Evolutionary conservation across 257 asterid genomes (phyloP).

Genomic region (Solanum appendiculatum): DNA sequence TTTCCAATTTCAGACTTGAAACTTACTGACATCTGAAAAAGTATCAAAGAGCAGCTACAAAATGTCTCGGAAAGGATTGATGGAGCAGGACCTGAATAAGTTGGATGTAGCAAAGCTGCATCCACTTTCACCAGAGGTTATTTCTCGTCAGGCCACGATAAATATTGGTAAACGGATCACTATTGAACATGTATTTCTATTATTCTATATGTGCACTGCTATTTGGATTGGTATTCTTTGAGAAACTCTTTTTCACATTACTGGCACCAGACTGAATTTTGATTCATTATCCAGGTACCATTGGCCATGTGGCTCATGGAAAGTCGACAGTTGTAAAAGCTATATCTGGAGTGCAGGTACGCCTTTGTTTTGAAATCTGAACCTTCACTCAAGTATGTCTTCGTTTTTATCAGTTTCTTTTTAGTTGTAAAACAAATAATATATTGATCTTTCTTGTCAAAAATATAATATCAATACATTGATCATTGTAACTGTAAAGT

Average conservation of each 20-base stretch:
- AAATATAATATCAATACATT: background rate
- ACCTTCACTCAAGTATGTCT: background rate
- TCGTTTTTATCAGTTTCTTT: background rate
- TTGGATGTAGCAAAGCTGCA: constrained; percentile 67
- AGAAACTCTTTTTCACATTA: background rate
- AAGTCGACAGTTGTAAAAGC: constrained; percentile 1
- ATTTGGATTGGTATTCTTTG: background rate
- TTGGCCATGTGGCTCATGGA: constrained; percentile 98
- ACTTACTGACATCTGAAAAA: background rate
- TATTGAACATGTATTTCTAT: background rate
- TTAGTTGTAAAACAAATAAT: background rate
- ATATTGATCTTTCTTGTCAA: background rate
- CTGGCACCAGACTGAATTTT: background rate
- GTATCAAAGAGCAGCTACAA: constrained; percentile 15
- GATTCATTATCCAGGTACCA: constrained; percentile 54
- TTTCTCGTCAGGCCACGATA: constrained; percentile 96
- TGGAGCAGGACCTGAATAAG: constrained; percentile 94
- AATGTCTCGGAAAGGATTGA: constrained; percentile 83
- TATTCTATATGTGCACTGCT: background rate
- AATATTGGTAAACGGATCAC: constrained; percentile 53
- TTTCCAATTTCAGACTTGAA: background rate
- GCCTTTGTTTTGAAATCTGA: background rate
- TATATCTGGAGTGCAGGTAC: background rate
- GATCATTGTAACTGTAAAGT: background rate
- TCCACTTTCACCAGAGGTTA: constrained; percentile 98